Percentiles rank a stretch among this genome's conserved stretches.
Conservation (phyloP, 306 rosid species). For the Psophocarpus tetragonolobus region DNA sequence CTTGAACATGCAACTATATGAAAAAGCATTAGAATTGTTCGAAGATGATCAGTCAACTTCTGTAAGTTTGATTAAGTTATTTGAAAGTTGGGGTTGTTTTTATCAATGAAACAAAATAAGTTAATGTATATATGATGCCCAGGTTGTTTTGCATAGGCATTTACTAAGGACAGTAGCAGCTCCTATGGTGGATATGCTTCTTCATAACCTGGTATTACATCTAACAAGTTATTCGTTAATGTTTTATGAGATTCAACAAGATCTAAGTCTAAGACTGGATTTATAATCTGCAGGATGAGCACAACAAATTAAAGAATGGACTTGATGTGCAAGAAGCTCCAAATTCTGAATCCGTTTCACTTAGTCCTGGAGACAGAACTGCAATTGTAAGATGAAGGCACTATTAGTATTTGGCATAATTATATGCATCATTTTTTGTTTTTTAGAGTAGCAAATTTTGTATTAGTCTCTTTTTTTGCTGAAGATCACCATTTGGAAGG, state of each 20-base stretch:
- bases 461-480: conserved; percentile 17
- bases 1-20: conserved; percentile 94
- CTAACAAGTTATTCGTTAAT: conserved; percentile 16
- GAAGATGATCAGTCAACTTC: conserved; percentile 93
- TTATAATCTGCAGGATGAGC: conserved; percentile 62
- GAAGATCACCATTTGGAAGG: conserved; percentile 20
- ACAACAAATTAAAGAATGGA: conserved; percentile 88
- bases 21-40: conserved; percentile 89
- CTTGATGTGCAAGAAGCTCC: conserved; percentile 64
- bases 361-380: conserved; percentile 73
- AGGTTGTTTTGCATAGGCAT: conserved; percentile 97
- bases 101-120: conserved; percentile 35
- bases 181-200: conserved; percentile 70
- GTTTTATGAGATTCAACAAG: conserved; percentile 6
- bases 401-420: conserved; percentile 20
- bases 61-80: conserved; percentile 54
- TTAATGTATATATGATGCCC: conserved; percentile 40
- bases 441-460: conserved; percentile 8
- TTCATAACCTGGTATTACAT: conserved; percentile 65
- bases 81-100: conserved; percentile 25
- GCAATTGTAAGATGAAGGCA: conserved; percentile 60
- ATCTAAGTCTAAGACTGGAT: conserved; percentile 28
- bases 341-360: conserved; percentile 57
- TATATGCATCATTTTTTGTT: neutral
- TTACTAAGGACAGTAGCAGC: conserved; percentile 84